Base-by-base conservation (phyloP, 352 stramenopile genomes). In the Phytophthora citrophthora region DNA sequence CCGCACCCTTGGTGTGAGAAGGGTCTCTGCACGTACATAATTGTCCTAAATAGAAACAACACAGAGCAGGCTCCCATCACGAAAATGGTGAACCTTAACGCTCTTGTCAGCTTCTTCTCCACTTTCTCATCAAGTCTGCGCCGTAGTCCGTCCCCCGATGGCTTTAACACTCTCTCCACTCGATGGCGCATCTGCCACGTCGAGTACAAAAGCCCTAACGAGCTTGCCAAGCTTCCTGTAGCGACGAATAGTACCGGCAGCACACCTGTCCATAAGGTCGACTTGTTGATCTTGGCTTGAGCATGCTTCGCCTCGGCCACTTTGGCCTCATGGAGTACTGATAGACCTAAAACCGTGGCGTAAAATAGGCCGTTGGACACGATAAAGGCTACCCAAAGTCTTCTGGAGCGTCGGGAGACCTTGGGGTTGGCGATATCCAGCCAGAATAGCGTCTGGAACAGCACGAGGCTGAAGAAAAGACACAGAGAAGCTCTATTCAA, bases 391-490 rank as follows among this genome's bases (percentile, higher is more conserved):
- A 85, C 64, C 87, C 87, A 95, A 57, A 95, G 89, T 34, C 85
- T 83, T 16, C 75, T 76, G 9, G 87, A 95, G 46, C 87, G 80
- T 5, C 64, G 65, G 34, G 85, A 94, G 34, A 89, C 57, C 63
- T 90, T 90, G 8, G 87, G 82, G 64, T 95, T 95, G 48, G 83
- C 83, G 51, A 95, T 93, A 70, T 95, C 87, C 56, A 95, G 73
- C 87, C 87, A 95, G 41, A 93, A 89, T 32, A 95, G 72, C 57
- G 91, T 88, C 51, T 95, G 85, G 72, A 94, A 93, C 31, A 93
- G 77, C 61, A 93, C 81, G 57, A 95, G 82, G 57, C 81, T 91
- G 70, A 95, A 95, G 60, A 95, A 95, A 8, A 93, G 61, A 49
- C 87, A 95, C 16, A 93, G 68, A 34, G 87, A 78, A 16, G 81